Conservation (phyloP, 768 basidiomycete genomes). For the Trametes maxima region DNA sequence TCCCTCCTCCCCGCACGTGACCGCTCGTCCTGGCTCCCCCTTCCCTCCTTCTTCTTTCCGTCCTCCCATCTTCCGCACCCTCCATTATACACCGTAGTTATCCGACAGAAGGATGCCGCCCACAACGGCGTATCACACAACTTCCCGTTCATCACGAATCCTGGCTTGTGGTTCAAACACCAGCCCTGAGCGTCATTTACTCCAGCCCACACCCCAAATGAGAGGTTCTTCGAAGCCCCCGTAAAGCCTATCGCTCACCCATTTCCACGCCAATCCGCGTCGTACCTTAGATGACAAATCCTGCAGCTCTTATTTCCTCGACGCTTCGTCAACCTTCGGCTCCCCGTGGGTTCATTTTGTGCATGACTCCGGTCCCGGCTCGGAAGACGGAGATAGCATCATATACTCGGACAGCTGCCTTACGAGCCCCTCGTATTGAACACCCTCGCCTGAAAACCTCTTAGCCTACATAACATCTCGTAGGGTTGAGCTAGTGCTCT, state of each 20-base stretch:
- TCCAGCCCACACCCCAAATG: too few species aligned
- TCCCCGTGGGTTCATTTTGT: not conserved
- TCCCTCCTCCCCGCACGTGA: constrained; percentile 15
- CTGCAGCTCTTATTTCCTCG: not conserved
- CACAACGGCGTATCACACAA: too few species aligned
- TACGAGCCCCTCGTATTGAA: not conserved
- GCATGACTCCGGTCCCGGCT: not conserved
- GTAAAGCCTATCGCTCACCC: not conserved
- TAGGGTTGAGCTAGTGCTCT: too few species aligned
- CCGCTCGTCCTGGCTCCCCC: constrained; percentile 5
- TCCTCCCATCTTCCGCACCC: not conserved
- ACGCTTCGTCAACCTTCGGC: not conserved
- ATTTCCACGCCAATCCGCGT: not conserved
- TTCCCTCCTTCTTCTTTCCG: not conserved
- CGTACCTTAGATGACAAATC: constrained; percentile 7
- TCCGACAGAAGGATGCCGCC: not conserved
- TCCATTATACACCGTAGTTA: not conserved
- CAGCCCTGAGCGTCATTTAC: too few species aligned
- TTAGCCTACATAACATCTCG: not conserved
- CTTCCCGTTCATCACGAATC: too few species aligned
- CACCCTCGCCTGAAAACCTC: not conserved
- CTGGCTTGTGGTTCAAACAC: too few species aligned
- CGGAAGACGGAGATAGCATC: not conserved
- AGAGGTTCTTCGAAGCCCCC: not conserved
- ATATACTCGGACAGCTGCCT: not conserved